Conservation (phyloP, 495 filamentous ascomycete genomes). For the Xanthoparmelia taractica region DNA sequence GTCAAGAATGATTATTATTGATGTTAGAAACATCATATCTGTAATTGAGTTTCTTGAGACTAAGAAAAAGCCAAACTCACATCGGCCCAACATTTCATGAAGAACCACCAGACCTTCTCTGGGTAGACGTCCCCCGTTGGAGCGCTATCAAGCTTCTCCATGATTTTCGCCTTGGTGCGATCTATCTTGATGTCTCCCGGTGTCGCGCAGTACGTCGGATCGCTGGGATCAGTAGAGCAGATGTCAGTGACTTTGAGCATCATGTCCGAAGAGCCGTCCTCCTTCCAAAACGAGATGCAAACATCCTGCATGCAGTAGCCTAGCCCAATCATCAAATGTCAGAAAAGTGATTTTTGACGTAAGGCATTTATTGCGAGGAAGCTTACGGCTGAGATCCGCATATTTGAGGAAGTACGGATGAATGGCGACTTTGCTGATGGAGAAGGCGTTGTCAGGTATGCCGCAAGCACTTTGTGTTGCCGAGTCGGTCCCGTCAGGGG, state of each 20-base stretch:
- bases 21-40: background rate
- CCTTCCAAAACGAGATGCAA: slow-evolving; percentile 27
- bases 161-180: slow-evolving; percentile 20
- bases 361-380: background rate
- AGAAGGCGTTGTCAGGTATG: slow-evolving; percentile 27
- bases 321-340: slow-evolving; percentile 7
- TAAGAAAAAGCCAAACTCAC: slow-evolving; percentile 9
- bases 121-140: slow-evolving; percentile 14
- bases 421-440: slow-evolving; percentile 25
- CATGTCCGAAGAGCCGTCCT: slow-evolving; percentile 25
- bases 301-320: slow-evolving; percentile 29
- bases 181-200: slow-evolving; percentile 26
- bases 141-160: slow-evolving; percentile 7
- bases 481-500: slow-evolving; percentile 15
- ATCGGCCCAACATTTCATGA: slow-evolving; percentile 29
- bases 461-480: slow-evolving; percentile 28
- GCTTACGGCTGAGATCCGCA: slow-evolving; percentile 25
- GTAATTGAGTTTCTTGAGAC: background rate
- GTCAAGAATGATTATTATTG: background rate
- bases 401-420: slow-evolving; percentile 30
- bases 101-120: slow-evolving; percentile 23
- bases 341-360: background rate
- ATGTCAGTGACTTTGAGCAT: slow-evolving; percentile 28
- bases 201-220: slow-evolving; percentile 24
- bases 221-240: slow-evolving; percentile 23